phyloP scores from a whole-genome alignment of 2,329 filamentous ascomycete genomes.

The Catunica adiposa region DNA sequence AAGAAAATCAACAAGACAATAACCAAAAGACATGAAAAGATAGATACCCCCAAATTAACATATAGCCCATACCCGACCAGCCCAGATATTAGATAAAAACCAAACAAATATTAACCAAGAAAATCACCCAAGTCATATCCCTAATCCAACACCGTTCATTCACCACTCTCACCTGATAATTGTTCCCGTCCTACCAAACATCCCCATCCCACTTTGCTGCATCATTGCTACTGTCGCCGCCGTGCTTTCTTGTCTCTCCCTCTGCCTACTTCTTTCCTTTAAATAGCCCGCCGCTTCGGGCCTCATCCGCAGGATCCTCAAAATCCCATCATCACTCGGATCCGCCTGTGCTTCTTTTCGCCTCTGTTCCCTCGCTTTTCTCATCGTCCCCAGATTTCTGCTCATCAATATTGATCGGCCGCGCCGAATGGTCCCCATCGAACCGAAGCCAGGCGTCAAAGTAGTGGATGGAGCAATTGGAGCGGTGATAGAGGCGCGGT shows the following conservation, averaged over 20 bases:
- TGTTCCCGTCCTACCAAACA: conserved; percentile 31
- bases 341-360: conserved; percentile 89
- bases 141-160: background rate
- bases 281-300: conserved; percentile 79
- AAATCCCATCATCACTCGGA: conserved; percentile 93
- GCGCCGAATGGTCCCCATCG: conserved; percentile 48
- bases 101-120: background rate
- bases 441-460: conserved; percentile 46
- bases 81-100: background rate
- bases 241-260: conserved; percentile 78
- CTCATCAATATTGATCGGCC: conserved; percentile 81
- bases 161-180: conserved; percentile 17
- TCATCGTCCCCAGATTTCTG: conserved; percentile 90
- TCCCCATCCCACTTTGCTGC: conserved; percentile 46
- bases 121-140: background rate
- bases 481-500: conserved; percentile 54
- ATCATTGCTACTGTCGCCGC: conserved; percentile 91
- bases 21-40: background rate
- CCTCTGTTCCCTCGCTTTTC: conserved; percentile 88
- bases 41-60: background rate
- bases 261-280: conserved; percentile 79
- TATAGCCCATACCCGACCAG: background rate
- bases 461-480: conserved; percentile 20
- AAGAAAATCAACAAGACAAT: background rate
- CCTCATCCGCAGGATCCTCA: conserved; percentile 86